phyloP scores from a whole-genome alignment of 108 stramenopile genomes.

The Aurantiochytrium sp. region DNA sequence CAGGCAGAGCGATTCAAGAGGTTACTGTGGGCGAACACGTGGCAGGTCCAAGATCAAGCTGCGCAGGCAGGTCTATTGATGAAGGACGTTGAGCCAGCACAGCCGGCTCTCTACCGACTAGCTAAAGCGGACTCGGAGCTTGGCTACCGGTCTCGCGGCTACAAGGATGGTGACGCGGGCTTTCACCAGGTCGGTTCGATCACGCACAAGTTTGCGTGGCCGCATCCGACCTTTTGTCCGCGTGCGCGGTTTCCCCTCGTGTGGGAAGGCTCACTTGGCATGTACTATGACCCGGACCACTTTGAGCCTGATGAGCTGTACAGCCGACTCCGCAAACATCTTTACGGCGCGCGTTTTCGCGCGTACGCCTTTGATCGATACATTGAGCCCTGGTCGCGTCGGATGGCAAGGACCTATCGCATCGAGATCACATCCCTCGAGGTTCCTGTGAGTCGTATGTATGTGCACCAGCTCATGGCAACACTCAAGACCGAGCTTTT shows the following conservation, averaged over 20 bases:
- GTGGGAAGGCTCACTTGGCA: neutral
- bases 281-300: neutral
- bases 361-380: neutral
- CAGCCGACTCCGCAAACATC: neutral
- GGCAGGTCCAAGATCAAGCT: constrained; percentile 8
- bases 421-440: neutral
- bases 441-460: neutral
- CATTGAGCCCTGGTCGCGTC: neutral
- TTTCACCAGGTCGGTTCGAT: neutral
- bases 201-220: neutral
- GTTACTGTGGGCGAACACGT: neutral
- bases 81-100: neutral
- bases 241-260: neutral
- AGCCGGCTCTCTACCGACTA: neutral
- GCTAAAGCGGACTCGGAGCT: neutral
- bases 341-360: neutral
- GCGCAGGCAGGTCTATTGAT: neutral
- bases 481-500: neutral
- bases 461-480: neutral
- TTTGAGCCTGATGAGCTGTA: neutral
- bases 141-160: neutral
- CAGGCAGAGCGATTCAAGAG: constrained; percentile 17
- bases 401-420: neutral
- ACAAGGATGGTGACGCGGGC: neutral
- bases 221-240: neutral